Conservation (phyloP, 495 filamentous ascomycete species). For the Aspergillus funiculosus region DNA sequence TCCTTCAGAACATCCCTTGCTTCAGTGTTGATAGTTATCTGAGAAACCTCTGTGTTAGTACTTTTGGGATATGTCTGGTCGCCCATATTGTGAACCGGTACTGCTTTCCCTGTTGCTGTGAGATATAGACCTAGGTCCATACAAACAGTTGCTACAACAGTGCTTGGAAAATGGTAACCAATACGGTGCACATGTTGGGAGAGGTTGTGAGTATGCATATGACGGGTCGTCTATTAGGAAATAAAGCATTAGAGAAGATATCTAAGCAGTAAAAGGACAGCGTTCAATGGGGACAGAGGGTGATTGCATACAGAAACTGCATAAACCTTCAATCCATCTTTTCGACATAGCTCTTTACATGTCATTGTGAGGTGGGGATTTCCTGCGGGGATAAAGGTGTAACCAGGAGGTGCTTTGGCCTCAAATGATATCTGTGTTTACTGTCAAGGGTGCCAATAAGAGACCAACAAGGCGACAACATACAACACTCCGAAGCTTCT, state of each 20-base stretch:
- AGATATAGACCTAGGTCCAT: conserved; percentile 40
- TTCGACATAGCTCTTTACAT: conserved; percentile 76
- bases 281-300: neutral
- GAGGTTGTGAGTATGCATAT: conserved; percentile 45
- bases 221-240: conserved; percentile 37
- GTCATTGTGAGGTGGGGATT: conserved; percentile 65
- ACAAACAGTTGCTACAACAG: conserved; percentile 51
- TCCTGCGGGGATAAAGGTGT: conserved; percentile 77
- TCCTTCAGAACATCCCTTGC: conserved; percentile 70
- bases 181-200: conserved; percentile 67
- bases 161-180: conserved; percentile 69
- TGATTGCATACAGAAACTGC: conserved; percentile 67
- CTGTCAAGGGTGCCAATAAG: conserved; percentile 20
- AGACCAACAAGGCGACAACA: conserved; percentile 23
- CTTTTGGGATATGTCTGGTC: conserved; percentile 9
- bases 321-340: conserved; percentile 59
- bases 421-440: conserved; percentile 42
- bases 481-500: conserved; percentile 53
- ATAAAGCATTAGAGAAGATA: conserved; percentile 16
- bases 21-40: conserved; percentile 64
- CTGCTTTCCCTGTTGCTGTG: conserved; percentile 38
- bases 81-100: conserved; percentile 29
- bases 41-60: conserved; percentile 36
- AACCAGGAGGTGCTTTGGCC: conserved; percentile 63
- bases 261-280: conserved; percentile 1